Percentiles rank a stretch among this genome's conserved stretches.
These are phyloP conservation scores for Glutinoglossum americanum DNA, from an alignment of 495 filamentous ascomycete species.

Conservation along the genomic window DNA sequence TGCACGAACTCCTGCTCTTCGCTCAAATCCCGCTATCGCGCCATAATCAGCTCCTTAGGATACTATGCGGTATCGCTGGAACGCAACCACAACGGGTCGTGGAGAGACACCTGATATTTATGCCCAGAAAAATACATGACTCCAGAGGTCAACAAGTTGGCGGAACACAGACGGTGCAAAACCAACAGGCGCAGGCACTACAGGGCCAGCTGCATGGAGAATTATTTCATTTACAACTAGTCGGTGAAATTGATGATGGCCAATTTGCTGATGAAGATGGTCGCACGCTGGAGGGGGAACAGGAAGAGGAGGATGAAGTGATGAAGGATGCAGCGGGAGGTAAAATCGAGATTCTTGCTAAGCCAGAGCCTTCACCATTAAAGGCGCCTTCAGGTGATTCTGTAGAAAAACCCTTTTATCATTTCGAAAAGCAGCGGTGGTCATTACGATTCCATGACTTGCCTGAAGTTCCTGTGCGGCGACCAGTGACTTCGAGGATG, in stretches of 20 bases:
- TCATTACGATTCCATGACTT: conserved; percentile 21
- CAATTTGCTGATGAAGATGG: not conserved
- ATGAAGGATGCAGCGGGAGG: conserved; percentile 1
- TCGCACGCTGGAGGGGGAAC: not conserved
- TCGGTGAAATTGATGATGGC: conserved; percentile 11
- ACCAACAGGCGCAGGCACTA: conserved; percentile 7
- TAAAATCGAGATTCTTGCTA: not conserved
- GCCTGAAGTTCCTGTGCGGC: conserved; percentile 21
- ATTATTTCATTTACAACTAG: conserved; percentile 21
- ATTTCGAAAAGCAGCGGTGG: conserved; percentile 14
- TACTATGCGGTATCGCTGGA: conserved; percentile 43
- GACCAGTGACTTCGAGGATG: conserved; percentile 17
- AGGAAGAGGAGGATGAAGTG: conserved; percentile 13
- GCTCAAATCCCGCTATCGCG: conserved; percentile 23
- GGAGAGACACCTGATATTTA: conserved; percentile 44
- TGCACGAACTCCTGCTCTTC: conserved; percentile 33
- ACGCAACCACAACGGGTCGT: conserved; percentile 38
- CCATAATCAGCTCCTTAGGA: conserved; percentile 37
- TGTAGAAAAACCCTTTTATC: not conserved
- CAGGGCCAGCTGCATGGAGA: conserved; percentile 12
- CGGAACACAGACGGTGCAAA: conserved; percentile 13
- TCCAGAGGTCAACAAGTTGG: conserved; percentile 7
- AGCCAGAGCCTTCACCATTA: not conserved
- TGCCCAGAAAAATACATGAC: conserved; percentile 27
- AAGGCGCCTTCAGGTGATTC: not conserved